Base-by-base conservation (phyloP, 2,329 filamentous ascomycete species). In the Aureobasidium sp. region DNA sequence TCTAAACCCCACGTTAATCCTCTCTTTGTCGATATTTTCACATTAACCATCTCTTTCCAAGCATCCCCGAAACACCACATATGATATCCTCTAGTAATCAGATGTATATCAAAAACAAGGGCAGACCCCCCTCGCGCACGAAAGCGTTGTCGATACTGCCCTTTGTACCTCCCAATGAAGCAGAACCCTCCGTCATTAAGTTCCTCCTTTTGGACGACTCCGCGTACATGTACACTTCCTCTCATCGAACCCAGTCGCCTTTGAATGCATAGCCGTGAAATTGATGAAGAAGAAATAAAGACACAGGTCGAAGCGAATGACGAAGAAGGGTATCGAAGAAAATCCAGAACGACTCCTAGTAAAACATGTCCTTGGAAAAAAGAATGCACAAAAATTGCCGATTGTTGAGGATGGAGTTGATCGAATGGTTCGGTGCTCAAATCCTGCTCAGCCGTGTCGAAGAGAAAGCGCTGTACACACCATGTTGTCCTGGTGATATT, bases 301-400 rank as follows among this genome's bases (percentile, higher is more conserved):
- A 46, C 53, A 57, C 38, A 35, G 37, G 53, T 59, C 46, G 46
- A 54, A 60, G 58, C 58, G 58, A 60, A 51, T 54, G 58, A 60
- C 58, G 31, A 60, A 29, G 47, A 60, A 60, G 58, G 58, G 58
- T 60, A 60, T 60, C 38, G 27, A 27, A 40, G 6, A 3, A 53
- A 40, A 19, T 17, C 10, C 49, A 31, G 25, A 15, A 38, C 17
- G 40, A 47, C 37, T 47, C 54, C 54, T 37, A 23, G 27, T 49
- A 47, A 42, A 49, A 33, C 21, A 50, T 47, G n/a, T 19, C 17
- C 45, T 1, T 29, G 19, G 31, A n/a, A 51, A 38, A n/a, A 51
- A 38, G 33, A 35, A 51, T 42, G 35, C 35, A 50, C 46, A 60
- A 17, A 17, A 23, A 60, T 21, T 35, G 46, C 33, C 45, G 27